Evolutionary conservation across 148 eudicot genomes (phyloP).

Genomic region (Silene uniflora): DNA sequence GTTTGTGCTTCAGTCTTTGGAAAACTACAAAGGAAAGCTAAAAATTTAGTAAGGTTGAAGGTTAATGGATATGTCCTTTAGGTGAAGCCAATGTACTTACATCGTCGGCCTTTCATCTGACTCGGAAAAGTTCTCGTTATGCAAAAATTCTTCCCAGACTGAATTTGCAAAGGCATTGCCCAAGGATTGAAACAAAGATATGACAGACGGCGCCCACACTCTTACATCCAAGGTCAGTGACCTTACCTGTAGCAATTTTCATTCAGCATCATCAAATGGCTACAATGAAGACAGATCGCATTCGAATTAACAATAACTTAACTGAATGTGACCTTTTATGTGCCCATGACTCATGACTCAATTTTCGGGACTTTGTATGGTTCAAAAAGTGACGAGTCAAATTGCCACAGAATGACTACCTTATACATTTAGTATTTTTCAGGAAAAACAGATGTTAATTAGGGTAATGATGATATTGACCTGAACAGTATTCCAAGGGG

Average conservation of each 20-base stretch:
- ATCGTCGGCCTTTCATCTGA: conserved; percentile 69
- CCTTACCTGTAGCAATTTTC: conserved; percentile 59
- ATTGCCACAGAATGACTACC: too few species aligned
- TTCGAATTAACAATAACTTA: too few species aligned
- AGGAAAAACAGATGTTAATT: too few species aligned
- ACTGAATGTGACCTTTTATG: too few species aligned
- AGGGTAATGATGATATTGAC: too few species aligned
- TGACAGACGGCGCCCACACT: conserved; percentile 96
- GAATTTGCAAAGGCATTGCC: conserved; percentile 86
- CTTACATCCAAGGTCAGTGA: conserved; percentile 86
- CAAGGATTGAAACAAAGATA: conserved; percentile 71
- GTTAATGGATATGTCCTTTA: background rate
- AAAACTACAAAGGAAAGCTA: conserved; percentile 44
- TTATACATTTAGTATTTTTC: too few species aligned
- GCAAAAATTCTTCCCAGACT: conserved; percentile 84
- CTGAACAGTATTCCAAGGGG: too few species aligned
- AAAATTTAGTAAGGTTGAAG: conserved; percentile 8
- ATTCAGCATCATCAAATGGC: conserved; percentile 16
- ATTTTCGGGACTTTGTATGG: too few species aligned
- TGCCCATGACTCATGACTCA: too few species aligned
- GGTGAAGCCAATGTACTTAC: conserved; percentile 34
- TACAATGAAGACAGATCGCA: background rate
- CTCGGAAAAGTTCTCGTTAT: conserved; percentile 45
- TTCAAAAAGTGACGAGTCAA: too few species aligned
- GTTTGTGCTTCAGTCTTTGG: conserved; percentile 45